A percentile compares a stretch with the other conserved stretches of the same genome.
Conservation (phyloP, 257 asterid genomes). For the Coffea eugenioides region DNA sequence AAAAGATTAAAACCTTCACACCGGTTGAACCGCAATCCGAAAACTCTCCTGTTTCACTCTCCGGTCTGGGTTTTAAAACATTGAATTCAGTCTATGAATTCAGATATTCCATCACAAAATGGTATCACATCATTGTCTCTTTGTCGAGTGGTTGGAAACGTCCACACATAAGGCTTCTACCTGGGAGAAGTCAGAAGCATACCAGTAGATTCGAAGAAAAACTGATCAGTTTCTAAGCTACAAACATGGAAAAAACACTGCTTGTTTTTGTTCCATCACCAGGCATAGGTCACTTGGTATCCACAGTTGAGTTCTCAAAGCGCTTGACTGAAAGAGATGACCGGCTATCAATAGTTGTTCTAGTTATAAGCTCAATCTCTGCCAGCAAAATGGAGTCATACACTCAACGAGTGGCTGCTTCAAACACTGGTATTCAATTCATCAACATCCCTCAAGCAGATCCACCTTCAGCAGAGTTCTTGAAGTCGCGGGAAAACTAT, state of each 20-base stretch:
- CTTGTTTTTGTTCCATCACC: conserved; percentile 19
- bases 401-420: background rate
- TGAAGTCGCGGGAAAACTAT: background rate
- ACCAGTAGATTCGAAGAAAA: too few relatives aligned
- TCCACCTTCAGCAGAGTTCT: conserved; percentile 4
- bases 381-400: background rate
- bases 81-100: too few relatives aligned
- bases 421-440: background rate
- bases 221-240: too few relatives aligned
- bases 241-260: background rate
- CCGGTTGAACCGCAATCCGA: too few relatives aligned
- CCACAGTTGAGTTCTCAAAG: conserved; percentile 10
- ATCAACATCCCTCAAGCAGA: conserved; percentile 7
- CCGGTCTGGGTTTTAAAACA: too few relatives aligned
- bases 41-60: too few relatives aligned
- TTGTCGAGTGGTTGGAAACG: too few relatives aligned
- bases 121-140: too few relatives aligned
- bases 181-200: too few relatives aligned
- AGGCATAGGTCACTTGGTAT: conserved; percentile 2
- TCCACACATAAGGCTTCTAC: too few relatives aligned
- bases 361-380: background rate
- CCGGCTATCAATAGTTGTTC: background rate
- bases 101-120: too few relatives aligned
- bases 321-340: conserved; percentile 2
- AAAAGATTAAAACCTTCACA: too few relatives aligned